Conservation (phyloP, 352 stramenopile species). For the Thalassiosira exigua region DNA sequence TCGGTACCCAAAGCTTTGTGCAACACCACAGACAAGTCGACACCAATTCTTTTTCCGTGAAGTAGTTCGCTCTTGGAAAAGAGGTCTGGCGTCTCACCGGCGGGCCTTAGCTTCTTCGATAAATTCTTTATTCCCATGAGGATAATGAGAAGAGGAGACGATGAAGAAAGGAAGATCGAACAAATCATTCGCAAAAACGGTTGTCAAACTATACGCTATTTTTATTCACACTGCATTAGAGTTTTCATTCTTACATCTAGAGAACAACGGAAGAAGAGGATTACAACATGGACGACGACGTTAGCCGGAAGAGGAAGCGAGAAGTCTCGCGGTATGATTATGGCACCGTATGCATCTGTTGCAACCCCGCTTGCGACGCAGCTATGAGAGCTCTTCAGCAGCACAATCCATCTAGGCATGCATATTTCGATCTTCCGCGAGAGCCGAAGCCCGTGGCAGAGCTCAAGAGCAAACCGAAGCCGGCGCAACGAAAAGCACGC, state of each 20-base stretch:
- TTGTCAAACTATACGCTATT: too few relatives aligned
- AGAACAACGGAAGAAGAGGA: too few relatives aligned
- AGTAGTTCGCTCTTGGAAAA: conserved; percentile 5
- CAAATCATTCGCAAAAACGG: too few relatives aligned
- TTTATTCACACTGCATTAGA: too few relatives aligned
- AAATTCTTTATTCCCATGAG: neutral
- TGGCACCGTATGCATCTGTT: conserved; percentile 12
- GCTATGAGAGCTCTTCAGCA: conserved; percentile 1
- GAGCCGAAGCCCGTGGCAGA: too few relatives aligned
- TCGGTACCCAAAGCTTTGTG: conserved; percentile 15
- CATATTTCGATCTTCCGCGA: conserved; percentile 2
- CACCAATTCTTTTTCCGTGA: conserved; percentile 1
- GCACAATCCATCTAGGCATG: neutral
- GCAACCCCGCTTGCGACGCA: conserved; percentile 1
- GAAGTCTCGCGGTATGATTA: neutral
- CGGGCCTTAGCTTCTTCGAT: neutral
- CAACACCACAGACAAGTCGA: conserved; percentile 8
- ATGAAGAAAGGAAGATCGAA: too few relatives aligned
- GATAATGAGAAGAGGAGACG: too few relatives aligned
- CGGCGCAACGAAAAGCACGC: too few relatives aligned
- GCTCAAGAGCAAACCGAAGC: too few relatives aligned
- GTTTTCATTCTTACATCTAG: too few relatives aligned
- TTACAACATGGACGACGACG: too few relatives aligned
- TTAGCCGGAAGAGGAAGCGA: neutral
- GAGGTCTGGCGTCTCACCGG: neutral